A percentile compares a stretch with the other conserved stretches of the same genome.
These are phyloP conservation scores for Boletus subparvulus DNA, from an alignment of 768 basidiomycete genomes.

Conservation along the genomic window DNA sequence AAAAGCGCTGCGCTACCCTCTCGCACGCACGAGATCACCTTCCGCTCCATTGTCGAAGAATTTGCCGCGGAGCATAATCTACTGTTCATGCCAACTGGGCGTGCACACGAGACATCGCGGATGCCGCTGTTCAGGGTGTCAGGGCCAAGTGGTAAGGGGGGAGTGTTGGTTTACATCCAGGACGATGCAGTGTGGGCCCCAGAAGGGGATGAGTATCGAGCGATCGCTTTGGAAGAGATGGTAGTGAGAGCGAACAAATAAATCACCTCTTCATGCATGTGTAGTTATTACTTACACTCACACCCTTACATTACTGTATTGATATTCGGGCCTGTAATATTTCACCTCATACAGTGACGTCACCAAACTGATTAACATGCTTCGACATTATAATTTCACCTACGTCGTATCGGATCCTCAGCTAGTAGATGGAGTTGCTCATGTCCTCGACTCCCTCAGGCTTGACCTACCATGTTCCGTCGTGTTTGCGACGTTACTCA, in stretches of 20 bases:
- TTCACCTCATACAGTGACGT: too few species aligned
- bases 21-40: conserved; percentile 81
- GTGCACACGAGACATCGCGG: conserved; percentile 78
- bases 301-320: neutral
- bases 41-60: conserved; percentile 91
- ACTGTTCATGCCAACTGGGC: conserved; percentile 85
- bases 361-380: too few species aligned
- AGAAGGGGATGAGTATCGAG: conserved; percentile 63
- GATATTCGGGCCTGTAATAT: too few species aligned
- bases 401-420: too few species aligned
- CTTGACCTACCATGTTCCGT: too few species aligned
- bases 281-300: neutral
- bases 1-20: conserved; percentile 42
- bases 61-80: conserved; percentile 82
- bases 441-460: too few species aligned
- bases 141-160: conserved; percentile 80
- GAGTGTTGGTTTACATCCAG: conserved; percentile 82
- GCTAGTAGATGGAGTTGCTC: too few species aligned
- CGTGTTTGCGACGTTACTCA: too few species aligned
- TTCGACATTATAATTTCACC: too few species aligned
- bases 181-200: conserved; percentile 95
- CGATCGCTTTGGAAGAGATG: conserved; percentile 88
- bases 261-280: neutral
- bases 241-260: conserved; percentile 56
- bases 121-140: conserved; percentile 90